Conservation (phyloP, 2,329 filamentous ascomycete genomes). For the Colletotrichum lini region DNA sequence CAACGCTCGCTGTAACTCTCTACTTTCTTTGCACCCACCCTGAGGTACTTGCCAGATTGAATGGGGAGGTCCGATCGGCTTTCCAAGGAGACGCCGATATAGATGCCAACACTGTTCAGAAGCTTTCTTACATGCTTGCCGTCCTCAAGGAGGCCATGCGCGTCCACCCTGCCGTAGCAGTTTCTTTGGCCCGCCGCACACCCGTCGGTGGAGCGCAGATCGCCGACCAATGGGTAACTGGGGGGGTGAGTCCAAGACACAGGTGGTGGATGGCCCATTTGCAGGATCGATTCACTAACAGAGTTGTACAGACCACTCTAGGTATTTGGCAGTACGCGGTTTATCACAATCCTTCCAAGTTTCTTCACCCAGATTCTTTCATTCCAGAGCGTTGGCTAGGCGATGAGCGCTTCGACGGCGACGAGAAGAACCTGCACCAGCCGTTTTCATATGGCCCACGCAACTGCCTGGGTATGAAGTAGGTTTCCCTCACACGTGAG, state of each 20-base stretch:
- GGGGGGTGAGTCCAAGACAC: slow-evolving; percentile 48
- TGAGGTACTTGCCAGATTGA: slow-evolving; percentile 48
- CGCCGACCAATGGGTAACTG: slow-evolving; percentile 49
- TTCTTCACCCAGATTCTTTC: slow-evolving; percentile 59
- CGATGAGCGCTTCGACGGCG: slow-evolving; percentile 38
- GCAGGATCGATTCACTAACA: background rate
- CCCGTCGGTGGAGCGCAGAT: slow-evolving; percentile 52
- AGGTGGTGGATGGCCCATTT: background rate
- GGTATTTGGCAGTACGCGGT: slow-evolving; percentile 60
- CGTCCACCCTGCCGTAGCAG: slow-evolving; percentile 48
- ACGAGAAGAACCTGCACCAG: slow-evolving; percentile 24
- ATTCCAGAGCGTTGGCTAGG: slow-evolving; percentile 62
- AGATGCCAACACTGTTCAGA: slow-evolving; percentile 47
- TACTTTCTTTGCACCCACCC: slow-evolving; percentile 56
- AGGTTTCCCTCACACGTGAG: slow-evolving; percentile 49
- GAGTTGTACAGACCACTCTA: slow-evolving; percentile 52
- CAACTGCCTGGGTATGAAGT: slow-evolving; percentile 36
- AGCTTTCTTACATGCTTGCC: slow-evolving; percentile 57
- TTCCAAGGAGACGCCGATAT: slow-evolving; percentile 57
- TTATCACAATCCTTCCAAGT: slow-evolving; percentile 59
- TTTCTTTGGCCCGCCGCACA: slow-evolving; percentile 46
- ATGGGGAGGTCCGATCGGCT: slow-evolving; percentile 55
- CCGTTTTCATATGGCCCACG: slow-evolving; percentile 33
- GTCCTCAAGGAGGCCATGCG: slow-evolving; percentile 59
- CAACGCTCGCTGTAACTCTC: slow-evolving; percentile 56